These are phyloP conservation scores for Apiospora koreana DNA, from an alignment of 2,329 filamentous ascomycete genomes.

Conservation along the genomic window DNA sequence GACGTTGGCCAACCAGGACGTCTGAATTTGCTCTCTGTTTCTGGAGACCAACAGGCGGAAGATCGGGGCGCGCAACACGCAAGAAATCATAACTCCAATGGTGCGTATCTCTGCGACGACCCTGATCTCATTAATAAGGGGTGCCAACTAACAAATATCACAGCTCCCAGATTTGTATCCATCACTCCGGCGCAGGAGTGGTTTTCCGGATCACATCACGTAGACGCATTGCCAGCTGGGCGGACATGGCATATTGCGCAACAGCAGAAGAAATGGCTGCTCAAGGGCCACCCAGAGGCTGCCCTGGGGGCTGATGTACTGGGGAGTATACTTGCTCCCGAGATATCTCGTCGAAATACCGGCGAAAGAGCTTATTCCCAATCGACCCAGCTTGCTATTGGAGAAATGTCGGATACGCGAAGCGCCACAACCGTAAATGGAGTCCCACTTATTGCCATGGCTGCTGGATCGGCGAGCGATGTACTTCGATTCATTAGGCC, in stretches of 20 bases:
- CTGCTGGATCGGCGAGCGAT: slow-evolving; percentile 59
- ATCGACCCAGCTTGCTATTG: slow-evolving; percentile 54
- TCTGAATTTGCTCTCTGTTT: slow-evolving; percentile 10
- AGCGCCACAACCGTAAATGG: slow-evolving; percentile 23
- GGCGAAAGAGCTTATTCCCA: slow-evolving; percentile 15
- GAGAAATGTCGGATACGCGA: slow-evolving; percentile 50
- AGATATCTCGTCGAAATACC: slow-evolving; percentile 15
- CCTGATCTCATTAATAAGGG: neutral
- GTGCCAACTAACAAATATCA: slow-evolving; percentile 19
- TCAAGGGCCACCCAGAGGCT: slow-evolving; percentile 52
- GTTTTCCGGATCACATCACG: slow-evolving; percentile 20
- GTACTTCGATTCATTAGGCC: slow-evolving; percentile 57
- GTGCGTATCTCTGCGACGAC: neutral
- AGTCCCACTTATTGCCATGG: slow-evolving; percentile 46
- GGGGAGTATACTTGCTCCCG: slow-evolving; percentile 24
- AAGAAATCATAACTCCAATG: slow-evolving; percentile 14
- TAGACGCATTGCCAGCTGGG: slow-evolving; percentile 10
- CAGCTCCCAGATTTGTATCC: slow-evolving; percentile 31
- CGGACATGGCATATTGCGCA: slow-evolving; percentile 25
- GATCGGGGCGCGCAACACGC: slow-evolving; percentile 15
- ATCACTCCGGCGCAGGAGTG: slow-evolving; percentile 24
- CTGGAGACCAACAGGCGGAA: slow-evolving; percentile 14
- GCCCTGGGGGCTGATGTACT: slow-evolving; percentile 32
- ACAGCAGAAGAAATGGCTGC: slow-evolving; percentile 46
- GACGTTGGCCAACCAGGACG: slow-evolving; percentile 18